A percentile compares a stretch with the other conserved stretches of the same genome.
Conservation (phyloP, 495 filamentous ascomycete species). For the Pyronema omphalodes region DNA sequence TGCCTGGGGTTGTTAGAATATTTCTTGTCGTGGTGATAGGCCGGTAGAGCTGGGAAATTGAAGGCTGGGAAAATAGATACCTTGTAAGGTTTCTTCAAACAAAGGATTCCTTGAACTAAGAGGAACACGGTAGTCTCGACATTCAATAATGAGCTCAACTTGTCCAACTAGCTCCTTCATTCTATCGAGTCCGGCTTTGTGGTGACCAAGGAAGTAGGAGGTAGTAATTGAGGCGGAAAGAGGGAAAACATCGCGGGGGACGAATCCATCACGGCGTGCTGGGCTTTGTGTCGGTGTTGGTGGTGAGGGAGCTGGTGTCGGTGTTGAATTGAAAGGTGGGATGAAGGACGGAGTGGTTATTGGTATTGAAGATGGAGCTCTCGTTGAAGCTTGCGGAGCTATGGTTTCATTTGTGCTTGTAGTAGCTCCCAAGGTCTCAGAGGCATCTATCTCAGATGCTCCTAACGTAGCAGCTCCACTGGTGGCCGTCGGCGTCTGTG, state of each 20-base stretch:
- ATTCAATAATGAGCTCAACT: conserved; percentile 83
- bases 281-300: conserved; percentile 2
- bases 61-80: no score
- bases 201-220: conserved; percentile 95
- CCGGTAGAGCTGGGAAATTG: no score
- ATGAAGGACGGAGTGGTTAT: neutral
- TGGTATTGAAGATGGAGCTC: no score
- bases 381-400: no score
- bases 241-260: conserved; percentile 55
- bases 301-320: neutral
- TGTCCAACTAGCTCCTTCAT: conserved; percentile 70
- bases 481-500: no score
- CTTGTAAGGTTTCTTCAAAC: conserved; percentile 58
- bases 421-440: no score
- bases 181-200: conserved; percentile 58
- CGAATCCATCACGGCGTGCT: conserved; percentile 32
- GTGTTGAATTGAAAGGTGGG: conserved; percentile 2
- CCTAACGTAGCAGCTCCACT: no score
- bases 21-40: no score
- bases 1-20: conserved; percentile 13
- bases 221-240: conserved; percentile 51
- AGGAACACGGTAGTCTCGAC: conserved; percentile 81
- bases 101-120: conserved; percentile 77
- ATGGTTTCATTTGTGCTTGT: no score
- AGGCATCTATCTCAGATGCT: no score